Base-by-base conservation (phyloP, 495 filamentous ascomycete species). In the Penicillium malachiteum region DNA sequence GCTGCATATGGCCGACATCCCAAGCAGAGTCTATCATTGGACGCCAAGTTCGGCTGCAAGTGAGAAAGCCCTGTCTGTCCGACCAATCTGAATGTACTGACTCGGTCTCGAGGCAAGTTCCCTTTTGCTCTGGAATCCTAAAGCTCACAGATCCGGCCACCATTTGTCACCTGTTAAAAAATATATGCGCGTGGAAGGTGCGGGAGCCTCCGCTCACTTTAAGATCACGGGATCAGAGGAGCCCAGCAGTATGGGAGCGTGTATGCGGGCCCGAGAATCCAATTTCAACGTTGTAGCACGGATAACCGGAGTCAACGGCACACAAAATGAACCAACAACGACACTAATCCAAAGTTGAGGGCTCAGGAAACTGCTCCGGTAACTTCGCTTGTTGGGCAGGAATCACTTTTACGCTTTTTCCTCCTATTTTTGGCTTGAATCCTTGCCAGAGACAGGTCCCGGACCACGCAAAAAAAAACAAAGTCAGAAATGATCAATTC, bases 221-320 rank as follows among this genome's bases (percentile, higher is more conserved):
- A 52, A 58, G 61, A 69, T 76, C 75, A 78, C 74, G 75, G 69
- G 74, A 78, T 61, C 59, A 62, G 47, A 67, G 41, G 61, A 66
- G 64, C 71, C 75, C 74, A 67, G 64, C 59, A 57, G 62, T 51
- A 59, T 71, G 75, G 65, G 70, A 71, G 63, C 63, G 50, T 68
- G 65, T 63, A 74, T 66, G 71, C 71, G 74, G 73, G 73, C 70
- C 69, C 51, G 33, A 48, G 43, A 74, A 75, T 74, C 54, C 71
- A 76, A 78, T 68, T 76, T 65, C 64, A 76, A 77, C 74, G 72
- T 78, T 72, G 57, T 55, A 51, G 45, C 10, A 60, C 49, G 54
- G 48, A 48, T 49, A 46, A 11, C 18, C 46, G 34, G 35, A 55
- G 51, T 52, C 17, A 50, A 53, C 34, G 37, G 43, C 40, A 47